Conservation (phyloP, 2,329 filamentous ascomycete genomes). For the Xylariaceae sp. region DNA sequence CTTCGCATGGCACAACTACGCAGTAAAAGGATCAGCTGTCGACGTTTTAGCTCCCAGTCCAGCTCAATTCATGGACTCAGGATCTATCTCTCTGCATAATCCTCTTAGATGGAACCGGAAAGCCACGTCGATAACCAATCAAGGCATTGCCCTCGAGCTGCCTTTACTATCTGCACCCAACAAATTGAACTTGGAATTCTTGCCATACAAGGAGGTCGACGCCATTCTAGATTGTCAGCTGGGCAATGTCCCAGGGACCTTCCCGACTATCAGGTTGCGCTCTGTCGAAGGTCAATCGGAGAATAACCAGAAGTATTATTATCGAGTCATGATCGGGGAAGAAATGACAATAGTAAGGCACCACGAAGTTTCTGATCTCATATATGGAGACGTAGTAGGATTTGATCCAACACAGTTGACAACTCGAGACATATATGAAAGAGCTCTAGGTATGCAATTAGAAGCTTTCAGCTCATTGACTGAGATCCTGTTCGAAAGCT, state of each 20-base stretch:
- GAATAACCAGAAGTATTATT: background rate
- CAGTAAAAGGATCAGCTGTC: background rate
- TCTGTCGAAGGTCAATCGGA: background rate
- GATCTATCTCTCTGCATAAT: background rate
- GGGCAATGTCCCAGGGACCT: conserved; percentile 2
- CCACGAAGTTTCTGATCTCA: background rate
- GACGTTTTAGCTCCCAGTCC: conserved; percentile 1
- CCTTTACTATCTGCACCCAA: conserved; percentile 1
- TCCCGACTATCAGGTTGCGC: conserved; percentile 3
- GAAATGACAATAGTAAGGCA: background rate
- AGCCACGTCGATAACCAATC: conserved; percentile 6
- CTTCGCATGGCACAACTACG: conserved; percentile 5
- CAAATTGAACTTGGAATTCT: conserved; percentile 1
- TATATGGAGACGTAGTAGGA: conserved; percentile 2
- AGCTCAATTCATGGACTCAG: conserved; percentile 2
- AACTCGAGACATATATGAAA: conserved; percentile 2
- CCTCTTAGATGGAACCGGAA: conserved; percentile 1
- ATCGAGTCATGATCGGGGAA: conserved; percentile 4
- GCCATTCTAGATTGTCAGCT: conserved; percentile 6
- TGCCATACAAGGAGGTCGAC: conserved; percentile 2
- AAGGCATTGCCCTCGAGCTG: conserved; percentile 5
- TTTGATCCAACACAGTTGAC: conserved; percentile 4
- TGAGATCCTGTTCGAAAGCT: background rate
- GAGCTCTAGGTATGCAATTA: conserved; percentile 1
- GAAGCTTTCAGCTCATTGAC: background rate